These are phyloP conservation scores for Tolypocladium paradoxum DNA, from an alignment of 2,329 filamentous ascomycete species.

Conservation along the genomic window DNA sequence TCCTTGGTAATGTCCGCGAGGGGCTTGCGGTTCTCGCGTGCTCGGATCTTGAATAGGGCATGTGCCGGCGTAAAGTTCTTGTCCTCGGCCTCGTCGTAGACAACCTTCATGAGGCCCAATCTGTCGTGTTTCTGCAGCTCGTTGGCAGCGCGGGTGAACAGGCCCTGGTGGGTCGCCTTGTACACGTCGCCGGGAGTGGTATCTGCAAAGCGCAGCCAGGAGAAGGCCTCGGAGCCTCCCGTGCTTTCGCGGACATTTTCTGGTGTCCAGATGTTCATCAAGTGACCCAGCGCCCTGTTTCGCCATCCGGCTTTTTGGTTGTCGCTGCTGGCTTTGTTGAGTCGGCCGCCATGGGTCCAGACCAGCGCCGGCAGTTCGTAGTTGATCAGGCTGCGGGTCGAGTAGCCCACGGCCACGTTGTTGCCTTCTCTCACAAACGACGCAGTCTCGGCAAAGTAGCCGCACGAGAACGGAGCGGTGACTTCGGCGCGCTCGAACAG, in stretches of 20 bases:
- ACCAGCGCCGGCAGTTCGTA: slow-evolving; percentile 73
- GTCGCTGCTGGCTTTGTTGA: slow-evolving; percentile 61
- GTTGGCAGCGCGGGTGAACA: slow-evolving; percentile 64
- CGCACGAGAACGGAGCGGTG: slow-evolving; percentile 70
- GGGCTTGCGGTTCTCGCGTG: slow-evolving; percentile 54
- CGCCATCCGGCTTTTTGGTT: slow-evolving; percentile 73
- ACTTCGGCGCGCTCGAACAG: slow-evolving; percentile 92
- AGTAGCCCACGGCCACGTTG: slow-evolving; percentile 74
- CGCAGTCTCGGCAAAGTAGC: slow-evolving; percentile 87
- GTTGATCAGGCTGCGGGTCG: slow-evolving; percentile 74
- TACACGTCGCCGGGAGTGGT: slow-evolving; percentile 63
- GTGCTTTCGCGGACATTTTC: slow-evolving; percentile 61
- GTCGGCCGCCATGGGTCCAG: slow-evolving; percentile 68
- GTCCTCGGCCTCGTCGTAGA: slow-evolving; percentile 58
- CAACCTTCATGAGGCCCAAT: slow-evolving; percentile 54
- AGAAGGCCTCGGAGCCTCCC: slow-evolving; percentile 58
- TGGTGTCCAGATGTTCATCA: slow-evolving; percentile 86
- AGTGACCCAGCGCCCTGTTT: slow-evolving; percentile 61
- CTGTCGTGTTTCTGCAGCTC: slow-evolving; percentile 44
- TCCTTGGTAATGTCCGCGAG: slow-evolving; percentile 60
- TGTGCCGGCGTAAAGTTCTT: slow-evolving; percentile 59
- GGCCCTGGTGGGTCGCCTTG: slow-evolving; percentile 52
- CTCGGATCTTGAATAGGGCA: slow-evolving; percentile 70
- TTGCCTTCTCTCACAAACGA: slow-evolving; percentile 87
- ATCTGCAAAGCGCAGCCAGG: slow-evolving; percentile 83